Evolutionary conservation across 192 early-diverging fungal species (phyloP).

Genomic region (Coemansia biformis): DNA sequence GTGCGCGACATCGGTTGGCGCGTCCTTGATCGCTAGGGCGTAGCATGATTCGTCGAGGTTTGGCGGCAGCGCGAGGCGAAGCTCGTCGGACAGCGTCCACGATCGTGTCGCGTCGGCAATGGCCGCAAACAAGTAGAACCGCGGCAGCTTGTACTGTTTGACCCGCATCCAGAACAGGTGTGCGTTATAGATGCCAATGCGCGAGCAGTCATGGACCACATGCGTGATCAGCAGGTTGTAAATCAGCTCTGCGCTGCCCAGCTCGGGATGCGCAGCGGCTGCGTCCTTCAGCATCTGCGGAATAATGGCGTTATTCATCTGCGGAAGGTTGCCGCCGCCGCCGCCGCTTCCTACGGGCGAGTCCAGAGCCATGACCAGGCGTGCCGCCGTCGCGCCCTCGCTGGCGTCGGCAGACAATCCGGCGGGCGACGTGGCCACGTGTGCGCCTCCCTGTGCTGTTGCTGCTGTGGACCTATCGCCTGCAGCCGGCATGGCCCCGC

Average conservation of each 20-base stretch:
- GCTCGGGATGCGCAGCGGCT: slow-evolving; percentile 39
- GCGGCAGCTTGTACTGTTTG: slow-evolving; percentile 37
- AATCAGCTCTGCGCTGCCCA: slow-evolving; percentile 45
- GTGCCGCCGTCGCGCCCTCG: neutral
- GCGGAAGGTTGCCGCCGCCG: slow-evolving; percentile 16
- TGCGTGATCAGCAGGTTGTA: slow-evolving; percentile 50
- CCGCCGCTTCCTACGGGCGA: slow-evolving; percentile 7
- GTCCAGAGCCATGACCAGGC: too few species aligned
- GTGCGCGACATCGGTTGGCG: slow-evolving; percentile 13
- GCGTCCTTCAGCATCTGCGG: slow-evolving; percentile 36
- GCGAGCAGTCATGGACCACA: slow-evolving; percentile 49
- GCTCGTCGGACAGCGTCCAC: slow-evolving; percentile 46
- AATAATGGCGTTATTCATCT: slow-evolving; percentile 46
- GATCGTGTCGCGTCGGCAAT: slow-evolving; percentile 50
- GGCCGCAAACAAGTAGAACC: slow-evolving; percentile 37
- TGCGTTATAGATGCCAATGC: slow-evolving; percentile 44
- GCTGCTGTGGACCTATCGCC: too few species aligned
- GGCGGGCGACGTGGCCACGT: too few species aligned
- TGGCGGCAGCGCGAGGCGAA: slow-evolving; percentile 39
- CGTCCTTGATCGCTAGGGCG: slow-evolving; percentile 25
- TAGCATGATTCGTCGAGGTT: slow-evolving; percentile 50
- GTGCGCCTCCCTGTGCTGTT: too few species aligned
- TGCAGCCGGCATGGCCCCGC: too few species aligned
- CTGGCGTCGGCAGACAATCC: too few species aligned
- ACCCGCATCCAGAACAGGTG: slow-evolving; percentile 50